Evolutionary conservation across 2,329 filamentous ascomycete species (phyloP).

Genomic region (Gremmenia infestans): DNA sequence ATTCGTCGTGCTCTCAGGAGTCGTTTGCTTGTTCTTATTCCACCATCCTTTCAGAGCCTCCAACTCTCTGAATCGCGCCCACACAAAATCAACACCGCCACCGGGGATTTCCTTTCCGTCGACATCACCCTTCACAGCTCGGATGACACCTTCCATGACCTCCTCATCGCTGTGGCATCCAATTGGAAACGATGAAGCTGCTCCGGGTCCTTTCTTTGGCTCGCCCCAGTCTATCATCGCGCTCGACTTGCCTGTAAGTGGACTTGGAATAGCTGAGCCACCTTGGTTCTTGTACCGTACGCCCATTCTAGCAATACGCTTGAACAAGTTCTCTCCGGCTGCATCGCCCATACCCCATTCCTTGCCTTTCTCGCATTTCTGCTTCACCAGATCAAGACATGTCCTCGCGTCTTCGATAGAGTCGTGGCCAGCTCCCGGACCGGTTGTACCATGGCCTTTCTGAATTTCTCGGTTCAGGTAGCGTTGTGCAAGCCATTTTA

Average conservation of each 20-base stretch:
- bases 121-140: slow-evolving; percentile 54
- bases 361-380: slow-evolving; percentile 92
- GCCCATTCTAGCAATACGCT: slow-evolving; percentile 63
- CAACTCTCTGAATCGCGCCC: slow-evolving; percentile 60
- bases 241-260: slow-evolving; percentile 52
- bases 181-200: slow-evolving; percentile 51
- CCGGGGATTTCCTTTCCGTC: slow-evolving; percentile 52
- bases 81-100: slow-evolving; percentile 62
- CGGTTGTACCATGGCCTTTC: slow-evolving; percentile 56
- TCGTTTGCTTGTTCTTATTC: slow-evolving; percentile 47
- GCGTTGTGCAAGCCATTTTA: slow-evolving; percentile 85
- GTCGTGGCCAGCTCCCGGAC: slow-evolving; percentile 65
- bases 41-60: slow-evolving; percentile 64
- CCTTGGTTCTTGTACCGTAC: slow-evolving; percentile 58
- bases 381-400: slow-evolving; percentile 86
- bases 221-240: slow-evolving; percentile 90
- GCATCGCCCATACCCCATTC: slow-evolving; percentile 77
- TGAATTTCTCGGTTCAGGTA: slow-evolving; percentile 87
- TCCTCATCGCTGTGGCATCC: slow-evolving; percentile 57
- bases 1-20: slow-evolving; percentile 1
- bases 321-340: slow-evolving; percentile 84
- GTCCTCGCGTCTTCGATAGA: slow-evolving; percentile 89
- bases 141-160: slow-evolving; percentile 48
- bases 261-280: slow-evolving; percentile 51
- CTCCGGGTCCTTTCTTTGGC: slow-evolving; percentile 55